Percentiles rank a stretch among this genome's conserved stretches.
phyloP scores from a whole-genome alignment of 2,329 filamentous ascomycete species.

The Monosporascus ibericus region DNA sequence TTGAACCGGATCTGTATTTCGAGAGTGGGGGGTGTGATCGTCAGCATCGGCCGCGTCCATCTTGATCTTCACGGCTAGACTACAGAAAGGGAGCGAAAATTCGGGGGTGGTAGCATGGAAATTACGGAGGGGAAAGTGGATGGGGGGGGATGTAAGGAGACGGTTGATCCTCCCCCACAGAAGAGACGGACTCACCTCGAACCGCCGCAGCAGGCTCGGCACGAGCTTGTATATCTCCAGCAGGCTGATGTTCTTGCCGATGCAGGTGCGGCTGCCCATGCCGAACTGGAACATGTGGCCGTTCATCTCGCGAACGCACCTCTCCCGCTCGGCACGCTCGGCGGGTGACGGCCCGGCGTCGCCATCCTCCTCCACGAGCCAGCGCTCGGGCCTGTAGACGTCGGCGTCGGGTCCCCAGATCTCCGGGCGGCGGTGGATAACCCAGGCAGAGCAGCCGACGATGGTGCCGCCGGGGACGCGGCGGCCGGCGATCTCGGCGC shows the following conservation, averaged over 20 bases:
- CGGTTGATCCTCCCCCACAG: not conserved
- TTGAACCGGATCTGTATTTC: constrained; percentile 43
- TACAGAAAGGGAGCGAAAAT: too few relatives aligned
- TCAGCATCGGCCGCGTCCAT: not conserved
- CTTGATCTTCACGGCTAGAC: too few relatives aligned
- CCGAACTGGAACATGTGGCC: constrained; percentile 69
- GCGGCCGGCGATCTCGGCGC: constrained; percentile 56
- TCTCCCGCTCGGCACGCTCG: constrained; percentile 35
- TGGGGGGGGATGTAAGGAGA: not conserved
- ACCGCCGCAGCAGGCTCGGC: constrained; percentile 55
- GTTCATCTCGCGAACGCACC: constrained; percentile 59
- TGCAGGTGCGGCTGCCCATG: constrained; percentile 64
- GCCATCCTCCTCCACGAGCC: constrained; percentile 41
- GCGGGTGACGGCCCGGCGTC: constrained; percentile 13
- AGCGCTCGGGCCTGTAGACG: constrained; percentile 61
- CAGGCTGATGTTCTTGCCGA: constrained; percentile 60
- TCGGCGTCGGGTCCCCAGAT: constrained; percentile 66
- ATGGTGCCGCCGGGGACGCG: constrained; percentile 64
- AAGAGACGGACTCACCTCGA: constrained; percentile 42
- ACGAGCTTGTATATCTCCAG: constrained; percentile 60
- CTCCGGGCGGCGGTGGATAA: constrained; percentile 61
- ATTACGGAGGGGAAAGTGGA: not conserved
- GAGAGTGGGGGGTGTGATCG: not conserved
- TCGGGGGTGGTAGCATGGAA: not conserved
- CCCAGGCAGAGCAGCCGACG: constrained; percentile 70